A percentile compares a stretch with the other conserved stretches of the same genome.
Conservation (phyloP, 208 protist genomes). For the Trypanosomatidae sp. region DNA sequence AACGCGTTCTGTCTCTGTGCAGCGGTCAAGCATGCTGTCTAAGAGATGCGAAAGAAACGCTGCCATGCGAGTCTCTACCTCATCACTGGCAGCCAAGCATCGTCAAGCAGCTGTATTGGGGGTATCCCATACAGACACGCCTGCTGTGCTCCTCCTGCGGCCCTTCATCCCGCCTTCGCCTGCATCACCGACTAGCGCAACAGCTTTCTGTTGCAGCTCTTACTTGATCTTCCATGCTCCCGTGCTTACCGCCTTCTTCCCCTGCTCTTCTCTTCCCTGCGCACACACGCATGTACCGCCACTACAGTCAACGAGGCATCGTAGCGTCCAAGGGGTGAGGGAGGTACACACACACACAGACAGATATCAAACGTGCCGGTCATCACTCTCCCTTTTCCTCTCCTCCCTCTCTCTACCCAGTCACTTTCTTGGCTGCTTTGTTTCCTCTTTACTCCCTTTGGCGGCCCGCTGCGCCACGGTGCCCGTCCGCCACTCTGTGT, state of each 20-base stretch:
- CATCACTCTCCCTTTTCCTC: too few species aligned
- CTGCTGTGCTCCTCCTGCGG: neutral
- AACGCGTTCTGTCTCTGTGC: neutral
- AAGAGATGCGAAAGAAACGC: too few species aligned
- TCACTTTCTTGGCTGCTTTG: neutral
- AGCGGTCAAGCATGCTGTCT: neutral
- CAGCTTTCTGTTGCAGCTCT: neutral
- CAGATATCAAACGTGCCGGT: neutral
- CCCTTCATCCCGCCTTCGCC: neutral
- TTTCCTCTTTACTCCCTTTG: neutral
- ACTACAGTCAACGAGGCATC: conserved; percentile 2
- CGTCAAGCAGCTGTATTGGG: neutral
- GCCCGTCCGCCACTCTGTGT: neutral
- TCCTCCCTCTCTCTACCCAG: neutral
- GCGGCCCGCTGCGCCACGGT: neutral
- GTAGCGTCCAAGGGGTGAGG: neutral
- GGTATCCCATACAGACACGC: neutral
- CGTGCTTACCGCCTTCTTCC: neutral
- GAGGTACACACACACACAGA: neutral
- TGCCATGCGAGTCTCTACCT: neutral
- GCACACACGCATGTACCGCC: neutral
- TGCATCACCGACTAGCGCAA: neutral
- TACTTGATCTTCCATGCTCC: neutral
- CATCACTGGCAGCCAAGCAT: neutral
- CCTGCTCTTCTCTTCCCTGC: neutral